Percentiles rank a stretch among this genome's conserved stretches.
Conservation (phyloP, 2,329 filamentous ascomycete genomes). For the Trichoderma sp. region DNA sequence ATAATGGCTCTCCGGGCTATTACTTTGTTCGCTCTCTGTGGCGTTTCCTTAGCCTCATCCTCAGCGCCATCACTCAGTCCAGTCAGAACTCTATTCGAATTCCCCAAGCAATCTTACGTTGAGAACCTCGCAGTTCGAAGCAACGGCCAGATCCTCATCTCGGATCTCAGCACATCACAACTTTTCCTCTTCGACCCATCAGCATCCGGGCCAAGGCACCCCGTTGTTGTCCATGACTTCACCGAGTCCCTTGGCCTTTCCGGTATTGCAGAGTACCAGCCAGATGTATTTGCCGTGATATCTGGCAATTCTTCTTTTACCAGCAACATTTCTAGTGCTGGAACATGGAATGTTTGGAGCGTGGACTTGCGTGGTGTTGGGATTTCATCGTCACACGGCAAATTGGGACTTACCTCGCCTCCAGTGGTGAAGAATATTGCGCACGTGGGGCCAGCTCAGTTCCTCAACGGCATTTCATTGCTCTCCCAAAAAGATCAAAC, state of each 20-base stretch:
- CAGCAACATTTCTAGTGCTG: conserved; percentile 12
- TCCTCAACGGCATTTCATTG: conserved; percentile 29
- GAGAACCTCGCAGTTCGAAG: conserved; percentile 38
- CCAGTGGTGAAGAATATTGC: conserved; percentile 24
- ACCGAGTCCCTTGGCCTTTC: conserved; percentile 26
- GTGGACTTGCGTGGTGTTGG: conserved; percentile 25
- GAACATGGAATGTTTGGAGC: conserved; percentile 26
- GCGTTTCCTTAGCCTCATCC: background rate
- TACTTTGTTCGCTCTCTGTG: background rate
- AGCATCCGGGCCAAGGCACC: conserved; percentile 11
- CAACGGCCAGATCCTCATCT: conserved; percentile 38
- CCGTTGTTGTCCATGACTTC: conserved; percentile 31
- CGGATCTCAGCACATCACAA: conserved; percentile 30
- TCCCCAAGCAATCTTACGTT: conserved; percentile 14
- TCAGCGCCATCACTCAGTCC: background rate
- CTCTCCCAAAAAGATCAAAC: conserved; percentile 18
- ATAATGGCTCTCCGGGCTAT: background rate
- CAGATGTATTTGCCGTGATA: conserved; percentile 34
- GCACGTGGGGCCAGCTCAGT: conserved; percentile 24
- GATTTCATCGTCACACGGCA: conserved; percentile 22
- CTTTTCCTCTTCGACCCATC: conserved; percentile 34
- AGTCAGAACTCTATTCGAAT: conserved; percentile 13
- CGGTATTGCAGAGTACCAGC: conserved; percentile 35
- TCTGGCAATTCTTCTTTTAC: conserved; percentile 26
- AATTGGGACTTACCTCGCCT: background rate